Evolutionary conservation across 2,329 filamentous ascomycete genomes (phyloP).

Genomic region (Colletotrichum sojae): DNA sequence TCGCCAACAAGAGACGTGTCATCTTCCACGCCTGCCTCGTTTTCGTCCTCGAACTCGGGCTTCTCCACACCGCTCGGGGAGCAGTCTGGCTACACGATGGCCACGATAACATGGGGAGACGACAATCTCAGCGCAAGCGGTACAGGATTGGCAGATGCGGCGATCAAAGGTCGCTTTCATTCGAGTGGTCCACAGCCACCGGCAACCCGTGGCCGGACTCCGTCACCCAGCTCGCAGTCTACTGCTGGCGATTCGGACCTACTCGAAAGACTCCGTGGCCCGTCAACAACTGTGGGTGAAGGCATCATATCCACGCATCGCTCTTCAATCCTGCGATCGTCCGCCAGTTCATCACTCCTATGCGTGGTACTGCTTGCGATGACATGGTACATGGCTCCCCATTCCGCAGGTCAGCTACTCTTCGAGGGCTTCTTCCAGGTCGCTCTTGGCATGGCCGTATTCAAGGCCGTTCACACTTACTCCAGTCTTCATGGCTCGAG

Average conservation of each 20-base stretch:
- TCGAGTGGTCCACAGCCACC: too few relatives aligned
- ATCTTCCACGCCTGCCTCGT: not conserved
- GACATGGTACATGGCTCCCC: not conserved
- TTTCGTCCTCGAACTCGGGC: not conserved
- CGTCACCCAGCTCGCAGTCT: too few relatives aligned
- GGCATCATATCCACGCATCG: slow-evolving; percentile 1
- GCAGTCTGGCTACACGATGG: too few relatives aligned
- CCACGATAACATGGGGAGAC: too few relatives aligned
- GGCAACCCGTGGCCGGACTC: too few relatives aligned
- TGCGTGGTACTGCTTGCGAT: slow-evolving; percentile 14
- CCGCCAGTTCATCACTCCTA: slow-evolving; percentile 7
- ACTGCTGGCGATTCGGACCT: too few relatives aligned
- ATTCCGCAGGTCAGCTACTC: not conserved
- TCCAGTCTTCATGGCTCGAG: slow-evolving; percentile 32
- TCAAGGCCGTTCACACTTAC: slow-evolving; percentile 9
- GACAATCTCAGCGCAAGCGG: too few relatives aligned
- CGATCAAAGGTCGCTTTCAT: too few relatives aligned
- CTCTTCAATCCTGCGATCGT: not conserved
- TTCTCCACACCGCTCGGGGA: not conserved
- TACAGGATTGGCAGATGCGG: too few relatives aligned
- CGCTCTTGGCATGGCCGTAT: slow-evolving; percentile 22
- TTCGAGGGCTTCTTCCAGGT: slow-evolving; percentile 9
- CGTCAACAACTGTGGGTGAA: not conserved
- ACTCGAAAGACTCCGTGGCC: too few relatives aligned
- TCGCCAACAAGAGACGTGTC: not conserved